Percentiles rank a stretch among this genome's conserved stretches.
Evolutionary conservation across 2,329 filamentous ascomycete species (phyloP).

Genomic region (Exophiala lecanii-corni): DNA sequence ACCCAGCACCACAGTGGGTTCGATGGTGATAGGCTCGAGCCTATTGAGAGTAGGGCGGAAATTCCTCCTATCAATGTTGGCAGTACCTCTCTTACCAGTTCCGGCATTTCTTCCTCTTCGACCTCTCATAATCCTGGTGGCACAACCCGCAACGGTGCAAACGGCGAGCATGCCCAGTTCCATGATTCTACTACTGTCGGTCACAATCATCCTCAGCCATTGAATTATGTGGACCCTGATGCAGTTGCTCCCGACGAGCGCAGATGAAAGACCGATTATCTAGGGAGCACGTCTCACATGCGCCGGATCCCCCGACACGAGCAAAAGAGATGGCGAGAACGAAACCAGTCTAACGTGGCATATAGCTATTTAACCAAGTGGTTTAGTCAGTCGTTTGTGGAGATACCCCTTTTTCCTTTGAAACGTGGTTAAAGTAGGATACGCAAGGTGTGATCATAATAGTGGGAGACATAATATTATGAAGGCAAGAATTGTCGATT

Average conservation of each 20-base stretch:
- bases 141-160: conserved; percentile 1
- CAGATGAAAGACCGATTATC: conserved; percentile 16
- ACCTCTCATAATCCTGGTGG: conserved; percentile 1
- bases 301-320: no score
- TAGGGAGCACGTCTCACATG: no score
- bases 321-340: no score
- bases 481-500: no score
- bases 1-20: conserved; percentile 14
- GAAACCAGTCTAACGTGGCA: no score
- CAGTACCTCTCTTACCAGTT: conserved; percentile 2
- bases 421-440: not conserved
- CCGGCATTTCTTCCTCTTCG: conserved; percentile 6
- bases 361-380: no score
- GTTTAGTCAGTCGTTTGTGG: not conserved
- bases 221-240: conserved; percentile 12
- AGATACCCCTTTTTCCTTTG: not conserved
- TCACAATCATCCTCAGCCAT: conserved; percentile 10
- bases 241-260: conserved; percentile 17
- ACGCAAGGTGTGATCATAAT: no score
- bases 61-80: conserved; percentile 3
- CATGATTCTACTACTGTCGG: conserved; percentile 15
- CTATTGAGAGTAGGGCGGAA: conserved; percentile 21
- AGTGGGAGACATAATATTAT: no score
- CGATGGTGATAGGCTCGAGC: conserved; percentile 17
- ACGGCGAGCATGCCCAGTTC: conserved; percentile 7